Evolutionary conservation across 1,139 yeast species (phyloP).

Genomic region (Saccharomyces hybrid): DNA sequence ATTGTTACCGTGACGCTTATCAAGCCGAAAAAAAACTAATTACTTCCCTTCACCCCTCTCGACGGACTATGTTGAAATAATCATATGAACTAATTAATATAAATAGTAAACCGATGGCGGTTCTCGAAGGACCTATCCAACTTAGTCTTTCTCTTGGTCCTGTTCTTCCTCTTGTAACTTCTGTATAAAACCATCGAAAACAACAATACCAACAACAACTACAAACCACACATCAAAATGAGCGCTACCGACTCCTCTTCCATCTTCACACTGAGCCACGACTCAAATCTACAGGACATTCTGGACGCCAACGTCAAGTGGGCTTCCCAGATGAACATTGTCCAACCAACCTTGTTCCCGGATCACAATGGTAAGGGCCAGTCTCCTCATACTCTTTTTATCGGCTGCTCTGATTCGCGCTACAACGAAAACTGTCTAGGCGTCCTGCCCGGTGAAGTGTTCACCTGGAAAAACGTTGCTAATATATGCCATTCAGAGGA

Average conservation of each 20-base stretch:
- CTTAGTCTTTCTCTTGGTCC: background rate
- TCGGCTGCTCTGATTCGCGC: slow-evolving; percentile 93
- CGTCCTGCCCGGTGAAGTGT: slow-evolving; percentile 84
- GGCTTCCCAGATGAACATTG: slow-evolving; percentile 52
- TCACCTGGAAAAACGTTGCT: slow-evolving; percentile 90
- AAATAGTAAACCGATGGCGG: background rate
- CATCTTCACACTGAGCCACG: slow-evolving; percentile 51
- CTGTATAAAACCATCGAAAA: background rate
- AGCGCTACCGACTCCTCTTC: slow-evolving; percentile 9
- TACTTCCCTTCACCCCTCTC: background rate
- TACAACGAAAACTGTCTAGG: slow-evolving; percentile 77
- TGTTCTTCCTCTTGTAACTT: background rate
- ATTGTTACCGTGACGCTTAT: background rate
- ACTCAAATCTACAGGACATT: slow-evolving; percentile 57
- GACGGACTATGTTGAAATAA: background rate
- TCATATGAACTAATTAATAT: background rate
- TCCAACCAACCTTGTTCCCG: slow-evolving; percentile 56
- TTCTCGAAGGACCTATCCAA: background rate
- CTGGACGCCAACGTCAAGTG: slow-evolving; percentile 60
- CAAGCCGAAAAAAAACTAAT: background rate
- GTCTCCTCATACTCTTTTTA: slow-evolving; percentile 88
- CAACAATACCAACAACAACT: background rate
- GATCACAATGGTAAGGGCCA: slow-evolving; percentile 77
- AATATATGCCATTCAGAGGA: slow-evolving; percentile 71
- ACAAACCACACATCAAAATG: slow-evolving; percentile 5